phyloP scores from a whole-genome alignment of 179 eudicot species.

The Spinacia oleracea region DNA sequence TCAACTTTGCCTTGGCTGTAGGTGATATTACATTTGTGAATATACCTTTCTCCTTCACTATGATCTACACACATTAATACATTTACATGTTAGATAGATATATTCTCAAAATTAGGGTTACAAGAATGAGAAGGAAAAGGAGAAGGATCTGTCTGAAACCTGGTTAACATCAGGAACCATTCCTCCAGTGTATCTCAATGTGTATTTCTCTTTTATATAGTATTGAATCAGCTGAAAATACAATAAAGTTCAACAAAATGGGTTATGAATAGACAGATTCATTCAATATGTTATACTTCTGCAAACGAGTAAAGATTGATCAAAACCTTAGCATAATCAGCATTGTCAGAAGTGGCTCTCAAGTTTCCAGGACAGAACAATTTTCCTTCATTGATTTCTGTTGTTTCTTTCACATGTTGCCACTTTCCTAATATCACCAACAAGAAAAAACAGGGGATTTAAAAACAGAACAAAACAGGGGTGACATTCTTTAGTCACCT shows the following conservation, averaged over 20 bases:
- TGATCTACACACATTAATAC: conserved; percentile 49
- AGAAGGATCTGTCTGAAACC: conserved; percentile 39
- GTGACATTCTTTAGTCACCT: neutral
- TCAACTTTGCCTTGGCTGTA: conserved; percentile 83
- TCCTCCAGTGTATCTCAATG: conserved; percentile 99
- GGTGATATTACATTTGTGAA: conserved; percentile 96
- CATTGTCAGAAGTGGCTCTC: conserved; percentile 91
- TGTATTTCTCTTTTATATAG: conserved; percentile 90
- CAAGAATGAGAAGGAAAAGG: neutral
- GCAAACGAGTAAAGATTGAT: neutral
- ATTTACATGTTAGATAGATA: neutral
- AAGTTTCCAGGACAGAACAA: conserved; percentile 96
- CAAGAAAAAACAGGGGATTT: neutral
- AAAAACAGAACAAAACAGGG: conserved; percentile 6
- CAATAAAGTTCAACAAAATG: neutral
- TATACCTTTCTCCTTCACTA: conserved; percentile 97
- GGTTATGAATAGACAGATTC: neutral
- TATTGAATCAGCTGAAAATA: conserved; percentile 70
- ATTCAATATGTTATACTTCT: neutral
- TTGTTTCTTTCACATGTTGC: conserved; percentile 96
- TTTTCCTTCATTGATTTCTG: conserved; percentile 87
- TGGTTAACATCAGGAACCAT: conserved; percentile 99
- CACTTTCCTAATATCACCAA: conserved; percentile 68
- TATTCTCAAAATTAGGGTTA: neutral
- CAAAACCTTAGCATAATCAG: conserved; percentile 78